A percentile compares a stretch with the other conserved stretches of the same genome.
These are phyloP conservation scores for Microdochium bolleyi DNA, from an alignment of 2,329 filamentous ascomycete genomes.

Conservation along the genomic window DNA sequence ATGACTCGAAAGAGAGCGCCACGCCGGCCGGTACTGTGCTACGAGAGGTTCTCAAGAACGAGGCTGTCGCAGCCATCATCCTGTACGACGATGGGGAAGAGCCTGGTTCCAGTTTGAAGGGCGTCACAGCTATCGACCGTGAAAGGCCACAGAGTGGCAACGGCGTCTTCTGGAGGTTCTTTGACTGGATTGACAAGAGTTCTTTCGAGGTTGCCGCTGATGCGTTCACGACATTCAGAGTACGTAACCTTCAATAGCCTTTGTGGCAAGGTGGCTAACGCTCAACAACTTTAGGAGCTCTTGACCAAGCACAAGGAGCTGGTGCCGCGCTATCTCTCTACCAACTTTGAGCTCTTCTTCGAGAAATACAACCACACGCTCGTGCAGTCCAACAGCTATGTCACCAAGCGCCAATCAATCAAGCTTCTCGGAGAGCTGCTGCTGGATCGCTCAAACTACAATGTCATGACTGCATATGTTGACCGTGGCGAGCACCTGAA, in stretches of 20 bases:
- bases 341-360: slow-evolving; percentile 93
- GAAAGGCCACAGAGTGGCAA: slow-evolving; percentile 67
- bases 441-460: slow-evolving; percentile 92
- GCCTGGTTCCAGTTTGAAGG: slow-evolving; percentile 63
- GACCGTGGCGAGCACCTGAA: slow-evolving; percentile 94
- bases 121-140: slow-evolving; percentile 69
- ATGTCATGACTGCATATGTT: slow-evolving; percentile 96
- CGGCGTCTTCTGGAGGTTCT: slow-evolving; percentile 94
- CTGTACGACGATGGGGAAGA: slow-evolving; percentile 82
- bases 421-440: slow-evolving; percentile 94
- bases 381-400: slow-evolving; percentile 89
- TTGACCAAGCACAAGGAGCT: slow-evolving; percentile 90
- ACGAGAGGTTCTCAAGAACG: slow-evolving; percentile 81
- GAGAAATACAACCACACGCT: slow-evolving; percentile 73
- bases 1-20: slow-evolving; percentile 83
- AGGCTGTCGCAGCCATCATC: slow-evolving; percentile 83
- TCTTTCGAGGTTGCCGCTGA: slow-evolving; percentile 96
- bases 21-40: slow-evolving; percentile 86
- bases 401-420: slow-evolving; percentile 96
- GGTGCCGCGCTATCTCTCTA: slow-evolving; percentile 77
- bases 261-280: slow-evolving; percentile 5
- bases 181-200: slow-evolving; percentile 93
- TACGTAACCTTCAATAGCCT: slow-evolving; percentile 31
- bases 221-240: slow-evolving; percentile 93
- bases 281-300: slow-evolving; percentile 56